Percentiles rank a stretch among this genome's conserved stretches.
These are phyloP conservation scores for Globisporangium spiculum DNA, from an alignment of 352 stramenopile species.

Conservation along the genomic window DNA sequence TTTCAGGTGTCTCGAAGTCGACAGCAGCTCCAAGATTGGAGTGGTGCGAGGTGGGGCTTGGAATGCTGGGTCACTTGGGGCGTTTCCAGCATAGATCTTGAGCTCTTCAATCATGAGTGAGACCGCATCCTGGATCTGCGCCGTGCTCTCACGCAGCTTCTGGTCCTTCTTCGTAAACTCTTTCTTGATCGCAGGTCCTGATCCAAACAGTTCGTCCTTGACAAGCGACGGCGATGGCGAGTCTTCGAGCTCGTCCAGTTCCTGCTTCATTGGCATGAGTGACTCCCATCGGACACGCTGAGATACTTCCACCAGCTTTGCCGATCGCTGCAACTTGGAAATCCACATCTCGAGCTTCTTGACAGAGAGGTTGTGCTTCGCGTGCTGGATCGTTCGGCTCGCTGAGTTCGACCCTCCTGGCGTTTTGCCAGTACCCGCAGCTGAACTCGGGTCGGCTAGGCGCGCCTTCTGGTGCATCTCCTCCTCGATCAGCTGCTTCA, in stretches of 20 bases:
- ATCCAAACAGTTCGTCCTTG: conserved; percentile 54
- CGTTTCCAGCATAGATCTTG: conserved; percentile 55
- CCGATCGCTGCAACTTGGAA: conserved; percentile 60
- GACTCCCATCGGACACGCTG: conserved; percentile 70
- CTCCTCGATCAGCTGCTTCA: conserved; percentile 64
- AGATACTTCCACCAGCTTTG: conserved; percentile 76
- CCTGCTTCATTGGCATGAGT: conserved; percentile 29
- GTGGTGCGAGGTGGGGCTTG: conserved; percentile 49
- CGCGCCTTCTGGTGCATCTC: conserved; percentile 50
- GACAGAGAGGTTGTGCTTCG: conserved; percentile 73
- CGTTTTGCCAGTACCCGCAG: neutral
- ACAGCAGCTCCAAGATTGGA: conserved; percentile 64
- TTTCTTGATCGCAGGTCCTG: conserved; percentile 64
- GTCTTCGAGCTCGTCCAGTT: conserved; percentile 27
- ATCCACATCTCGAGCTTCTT: conserved; percentile 80
- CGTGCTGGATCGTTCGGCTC: conserved; percentile 56
- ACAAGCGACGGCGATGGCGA: conserved; percentile 21
- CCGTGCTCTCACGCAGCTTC: conserved; percentile 55
- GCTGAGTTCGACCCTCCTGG: conserved; percentile 2
- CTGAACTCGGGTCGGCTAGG: conserved; percentile 9
- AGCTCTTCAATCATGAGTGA: conserved; percentile 67
- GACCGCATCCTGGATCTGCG: conserved; percentile 53
- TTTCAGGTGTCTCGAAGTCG: conserved; percentile 70
- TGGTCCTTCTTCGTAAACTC: conserved; percentile 76
- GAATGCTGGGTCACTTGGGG: conserved; percentile 43